phyloP scores from a whole-genome alignment of 805 yeast genomes.

The Yamadazyma kitorensis region DNA sequence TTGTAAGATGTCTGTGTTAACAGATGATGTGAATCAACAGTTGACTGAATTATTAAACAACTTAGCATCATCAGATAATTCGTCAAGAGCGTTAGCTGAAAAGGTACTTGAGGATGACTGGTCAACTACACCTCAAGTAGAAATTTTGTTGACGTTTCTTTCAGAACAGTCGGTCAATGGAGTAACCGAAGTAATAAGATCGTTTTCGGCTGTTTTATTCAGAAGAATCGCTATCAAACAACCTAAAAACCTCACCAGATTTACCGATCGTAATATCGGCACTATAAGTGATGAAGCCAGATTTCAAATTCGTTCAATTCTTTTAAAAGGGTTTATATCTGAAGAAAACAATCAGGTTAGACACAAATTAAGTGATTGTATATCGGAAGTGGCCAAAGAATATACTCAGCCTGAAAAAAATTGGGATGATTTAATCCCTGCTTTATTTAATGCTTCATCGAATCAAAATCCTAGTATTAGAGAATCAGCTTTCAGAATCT shows the following conservation, averaged over 20 bases:
- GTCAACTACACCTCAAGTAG: conserved; percentile 61
- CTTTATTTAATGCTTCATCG: conserved; percentile 64
- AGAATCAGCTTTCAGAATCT: conserved; percentile 88
- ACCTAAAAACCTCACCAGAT: conserved; percentile 63
- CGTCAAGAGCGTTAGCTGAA: conserved; percentile 76
- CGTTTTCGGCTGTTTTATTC: conserved; percentile 84
- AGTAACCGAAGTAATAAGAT: conserved; percentile 53
- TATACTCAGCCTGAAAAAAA: conserved; percentile 50
- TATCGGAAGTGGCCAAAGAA: conserved; percentile 82
- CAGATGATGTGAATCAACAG: conserved; percentile 57
- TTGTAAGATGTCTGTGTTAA: conserved; percentile 42
- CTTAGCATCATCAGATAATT: conserved; percentile 77
- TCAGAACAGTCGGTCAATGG: conserved; percentile 76
- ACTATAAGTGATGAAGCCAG: conserved; percentile 57
- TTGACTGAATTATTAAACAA: conserved; percentile 51
- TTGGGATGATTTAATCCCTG: conserved; percentile 81
- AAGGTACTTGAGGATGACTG: conserved; percentile 68
- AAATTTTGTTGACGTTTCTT: conserved; percentile 67
- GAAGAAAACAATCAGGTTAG: conserved; percentile 74
- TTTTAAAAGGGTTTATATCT: conserved; percentile 70
- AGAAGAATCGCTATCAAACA: conserved; percentile 81
- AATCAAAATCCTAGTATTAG: conserved; percentile 62
- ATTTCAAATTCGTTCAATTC: conserved; percentile 57
- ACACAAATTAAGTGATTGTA: conserved; percentile 91
- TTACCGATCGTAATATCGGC: conserved; percentile 78